Percentiles rank a stretch among this genome's conserved stretches.
Evolutionary conservation across 116 monocot species (phyloP).

Genomic region (Thalassia testudinum): DNA sequence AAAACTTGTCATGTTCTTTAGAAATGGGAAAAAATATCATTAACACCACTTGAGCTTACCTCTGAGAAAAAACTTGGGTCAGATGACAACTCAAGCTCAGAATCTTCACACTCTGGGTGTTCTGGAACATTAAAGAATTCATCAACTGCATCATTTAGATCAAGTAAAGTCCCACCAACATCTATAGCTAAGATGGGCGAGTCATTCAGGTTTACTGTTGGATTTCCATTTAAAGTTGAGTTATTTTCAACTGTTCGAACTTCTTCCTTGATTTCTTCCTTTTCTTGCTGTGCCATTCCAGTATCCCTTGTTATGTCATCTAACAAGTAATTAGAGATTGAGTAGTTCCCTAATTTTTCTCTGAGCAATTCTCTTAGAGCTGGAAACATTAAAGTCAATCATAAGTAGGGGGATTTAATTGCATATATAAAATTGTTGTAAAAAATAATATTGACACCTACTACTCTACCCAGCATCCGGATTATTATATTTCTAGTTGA

Average conservation of each 20-base stretch:
- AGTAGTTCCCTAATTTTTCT: constrained; percentile 46
- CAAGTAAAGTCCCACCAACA: constrained; percentile 44
- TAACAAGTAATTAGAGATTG: constrained; percentile 42
- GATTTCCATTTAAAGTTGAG: constrained; percentile 7
- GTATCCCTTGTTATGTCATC: constrained; percentile 39
- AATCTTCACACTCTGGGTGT: constrained; percentile 45
- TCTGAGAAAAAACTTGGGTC: constrained; percentile 19
- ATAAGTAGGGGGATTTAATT: no score
- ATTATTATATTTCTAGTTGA: constrained; percentile 65
- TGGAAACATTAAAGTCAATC: constrained; percentile 14
- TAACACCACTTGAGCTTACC: constrained; percentile 22
- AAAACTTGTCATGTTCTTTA: no score
- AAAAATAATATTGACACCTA: constrained; percentile 17
- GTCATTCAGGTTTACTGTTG: constrained; percentile 12
- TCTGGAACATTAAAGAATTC: constrained; percentile 89
- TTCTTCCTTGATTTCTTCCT: constrained; percentile 32
- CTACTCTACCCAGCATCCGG: constrained; percentile 70
- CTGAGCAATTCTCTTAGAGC: constrained; percentile 86
- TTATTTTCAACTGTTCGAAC: constrained; percentile 15
- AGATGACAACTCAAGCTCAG: constrained; percentile 34
- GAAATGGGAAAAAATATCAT: no score
- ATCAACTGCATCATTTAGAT: constrained; percentile 77
- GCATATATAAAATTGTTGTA: no score
- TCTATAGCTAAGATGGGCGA: constrained; percentile 15
- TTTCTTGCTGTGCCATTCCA: constrained; percentile 6